Evolutionary conservation across 257 asterid genomes (phyloP).

Genomic region (Solanum chmielewskii): DNA sequence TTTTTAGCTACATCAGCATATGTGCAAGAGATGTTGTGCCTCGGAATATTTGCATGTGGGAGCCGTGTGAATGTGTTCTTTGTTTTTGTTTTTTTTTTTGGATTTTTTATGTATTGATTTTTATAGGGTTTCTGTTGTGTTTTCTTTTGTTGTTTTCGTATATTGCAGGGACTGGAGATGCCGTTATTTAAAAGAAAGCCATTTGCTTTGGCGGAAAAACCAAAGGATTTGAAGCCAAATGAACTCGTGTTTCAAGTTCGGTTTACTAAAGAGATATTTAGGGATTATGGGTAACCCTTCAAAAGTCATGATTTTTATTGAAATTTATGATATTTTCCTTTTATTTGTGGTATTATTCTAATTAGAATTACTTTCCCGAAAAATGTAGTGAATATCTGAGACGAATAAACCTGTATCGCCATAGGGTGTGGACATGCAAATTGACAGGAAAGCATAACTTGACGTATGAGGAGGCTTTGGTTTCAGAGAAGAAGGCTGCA

Average conservation of each 20-base stretch:
- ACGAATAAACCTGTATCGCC: constrained; percentile 65
- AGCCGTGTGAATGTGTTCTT: not conserved
- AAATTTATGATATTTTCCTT: not conserved
- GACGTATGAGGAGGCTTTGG: constrained; percentile 92
- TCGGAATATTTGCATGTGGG: not conserved
- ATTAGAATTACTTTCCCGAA: not conserved
- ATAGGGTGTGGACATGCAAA: constrained; percentile 81
- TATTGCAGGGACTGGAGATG: constrained; percentile 29
- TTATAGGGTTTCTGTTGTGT: not conserved
- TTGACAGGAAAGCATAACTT: constrained; percentile 72
- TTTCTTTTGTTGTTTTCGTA: constrained; percentile 2
- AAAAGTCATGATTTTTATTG: not conserved
- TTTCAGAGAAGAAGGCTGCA: constrained; percentile 60
- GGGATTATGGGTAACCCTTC: constrained; percentile 46
- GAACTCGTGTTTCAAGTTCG: constrained; percentile 75
- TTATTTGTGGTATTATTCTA: not conserved
- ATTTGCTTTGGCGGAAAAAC: constrained; percentile 47
- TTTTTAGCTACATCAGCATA: not conserved
- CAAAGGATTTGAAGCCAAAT: constrained; percentile 66
- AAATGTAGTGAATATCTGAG: constrained; percentile 67
- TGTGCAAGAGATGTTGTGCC: not conserved
- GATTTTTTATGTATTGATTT: not conserved
- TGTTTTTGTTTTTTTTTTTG: not conserved
- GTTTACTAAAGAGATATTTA: constrained; percentile 82
- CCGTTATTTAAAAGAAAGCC: constrained; percentile 75